Evolutionary conservation across 108 stramenopile genomes (phyloP).

Genomic region (Schizochytrium sp.): DNA sequence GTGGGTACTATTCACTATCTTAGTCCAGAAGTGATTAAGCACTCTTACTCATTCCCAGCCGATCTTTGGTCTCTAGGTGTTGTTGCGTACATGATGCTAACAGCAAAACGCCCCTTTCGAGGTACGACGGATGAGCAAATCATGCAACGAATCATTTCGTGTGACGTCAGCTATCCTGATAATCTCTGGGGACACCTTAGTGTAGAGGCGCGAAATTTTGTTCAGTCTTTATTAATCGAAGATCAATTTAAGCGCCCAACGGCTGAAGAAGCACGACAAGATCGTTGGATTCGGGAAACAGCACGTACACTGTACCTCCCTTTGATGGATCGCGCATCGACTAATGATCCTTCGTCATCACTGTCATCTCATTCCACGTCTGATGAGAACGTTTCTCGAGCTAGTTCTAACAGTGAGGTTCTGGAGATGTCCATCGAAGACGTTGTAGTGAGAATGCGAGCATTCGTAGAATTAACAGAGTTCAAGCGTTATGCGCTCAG

Average conservation of each 20-base stretch:
- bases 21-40: conserved; percentile 87
- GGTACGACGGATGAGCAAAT: conserved; percentile 76
- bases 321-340: not conserved
- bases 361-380: not conserved
- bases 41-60: conserved; percentile 82
- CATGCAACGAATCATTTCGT: conserved; percentile 76
- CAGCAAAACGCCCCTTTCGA: conserved; percentile 87
- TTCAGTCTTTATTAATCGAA: conserved; percentile 74
- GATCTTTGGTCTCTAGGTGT: conserved; percentile 91
- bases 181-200: conserved; percentile 83
- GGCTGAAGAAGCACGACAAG: not conserved
- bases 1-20: conserved; percentile 90
- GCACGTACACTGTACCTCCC: not conserved
- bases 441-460: not conserved
- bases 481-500: conserved; percentile 27
- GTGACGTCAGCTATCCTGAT: conserved; percentile 80
- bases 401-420: not conserved
- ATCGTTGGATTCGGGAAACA: conserved; percentile 11
- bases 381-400: not conserved
- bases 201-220: conserved; percentile 79
- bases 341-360: not conserved
- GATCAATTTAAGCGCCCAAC: not conserved
- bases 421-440: conserved; percentile 26
- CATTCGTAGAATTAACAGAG: not conserved
- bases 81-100: conserved; percentile 85